A percentile compares a stretch with the other conserved stretches of the same genome.
phyloP scores from a whole-genome alignment of 495 filamentous ascomycete species.

The Aspergillus nanangensis region DNA sequence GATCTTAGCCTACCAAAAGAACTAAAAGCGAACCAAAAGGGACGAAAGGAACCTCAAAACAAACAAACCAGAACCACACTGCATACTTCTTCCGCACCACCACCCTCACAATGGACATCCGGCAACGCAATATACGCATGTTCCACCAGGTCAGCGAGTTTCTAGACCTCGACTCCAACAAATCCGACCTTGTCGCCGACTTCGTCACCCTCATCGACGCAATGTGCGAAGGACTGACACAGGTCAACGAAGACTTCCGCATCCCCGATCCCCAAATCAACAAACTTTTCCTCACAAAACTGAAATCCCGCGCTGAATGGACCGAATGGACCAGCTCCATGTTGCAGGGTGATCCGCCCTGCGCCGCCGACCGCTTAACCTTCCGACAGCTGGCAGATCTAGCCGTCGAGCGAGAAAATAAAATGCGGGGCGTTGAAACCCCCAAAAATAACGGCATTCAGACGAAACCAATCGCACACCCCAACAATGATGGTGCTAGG shows the following conservation, averaged over 20 bases:
- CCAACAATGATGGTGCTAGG: neutral
- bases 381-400: conserved; percentile 20
- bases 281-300: conserved; percentile 22
- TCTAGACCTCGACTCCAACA: conserved; percentile 22
- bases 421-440: conserved; percentile 2
- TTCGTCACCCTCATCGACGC: conserved; percentile 26
- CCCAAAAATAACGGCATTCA: neutral
- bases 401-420: conserved; percentile 20
- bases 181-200: conserved; percentile 21
- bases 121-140: conserved; percentile 25
- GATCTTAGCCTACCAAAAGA: no score
- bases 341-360: conserved; percentile 22
- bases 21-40: no score
- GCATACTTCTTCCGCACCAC: no score
- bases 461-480: neutral
- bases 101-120: conserved; percentile 16
- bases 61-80: no score
- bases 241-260: conserved; percentile 20
- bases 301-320: conserved; percentile 25
- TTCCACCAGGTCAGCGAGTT: conserved; percentile 29
- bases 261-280: conserved; percentile 29
- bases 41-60: no score
- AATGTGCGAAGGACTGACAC: conserved; percentile 23
- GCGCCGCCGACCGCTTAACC: conserved; percentile 14
- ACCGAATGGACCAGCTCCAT: conserved; percentile 20